Evolutionary conservation across 1,284 basidiomycete species (phyloP).

Genomic region (Lentinula novae-zelandiae): DNA sequence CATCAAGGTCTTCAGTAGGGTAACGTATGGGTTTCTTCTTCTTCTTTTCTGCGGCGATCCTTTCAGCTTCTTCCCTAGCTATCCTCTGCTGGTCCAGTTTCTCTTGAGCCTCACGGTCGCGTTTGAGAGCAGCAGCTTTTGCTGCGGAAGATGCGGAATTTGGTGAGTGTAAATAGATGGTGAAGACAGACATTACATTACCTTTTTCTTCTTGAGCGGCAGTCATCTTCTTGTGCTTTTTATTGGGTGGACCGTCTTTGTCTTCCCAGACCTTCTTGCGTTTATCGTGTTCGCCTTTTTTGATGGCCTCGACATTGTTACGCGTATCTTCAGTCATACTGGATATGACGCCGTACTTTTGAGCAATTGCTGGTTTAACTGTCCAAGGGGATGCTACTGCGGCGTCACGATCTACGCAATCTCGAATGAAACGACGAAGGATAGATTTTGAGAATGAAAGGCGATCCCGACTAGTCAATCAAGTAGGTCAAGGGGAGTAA

Average conservation of each 20-base stretch:
- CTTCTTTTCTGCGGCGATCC: constrained; percentile 71
- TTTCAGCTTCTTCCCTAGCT: constrained; percentile 68
- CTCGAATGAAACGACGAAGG: constrained; percentile 91
- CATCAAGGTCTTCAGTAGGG: constrained; percentile 80
- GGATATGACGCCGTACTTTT: constrained; percentile 78
- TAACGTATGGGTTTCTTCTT: constrained; percentile 90
- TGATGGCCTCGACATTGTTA: constrained; percentile 72
- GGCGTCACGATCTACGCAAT: constrained; percentile 88
- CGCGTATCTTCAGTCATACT: constrained; percentile 85
- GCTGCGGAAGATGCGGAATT: constrained; percentile 22
- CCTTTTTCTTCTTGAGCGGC: constrained; percentile 71
- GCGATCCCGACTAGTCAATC: constrained; percentile 75
- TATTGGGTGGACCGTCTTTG: constrained; percentile 71
- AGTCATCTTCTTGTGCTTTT: constrained; percentile 78
- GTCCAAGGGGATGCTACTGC: constrained; percentile 94
- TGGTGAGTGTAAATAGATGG: constrained; percentile 12
- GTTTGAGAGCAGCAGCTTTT: constrained; percentile 38
- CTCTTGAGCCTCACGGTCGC: constrained; percentile 64
- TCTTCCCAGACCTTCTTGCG: constrained; percentile 86
- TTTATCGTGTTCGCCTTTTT: constrained; percentile 87
- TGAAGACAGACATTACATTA: constrained; percentile 22
- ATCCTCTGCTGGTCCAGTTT: constrained; percentile 64
- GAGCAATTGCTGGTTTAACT: constrained; percentile 83
- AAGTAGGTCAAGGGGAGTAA: constrained; percentile 13
- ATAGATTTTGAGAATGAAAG: constrained; percentile 95